phyloP scores from a whole-genome alignment of 345 rosid genomes.

The Murraya koenigii region DNA sequence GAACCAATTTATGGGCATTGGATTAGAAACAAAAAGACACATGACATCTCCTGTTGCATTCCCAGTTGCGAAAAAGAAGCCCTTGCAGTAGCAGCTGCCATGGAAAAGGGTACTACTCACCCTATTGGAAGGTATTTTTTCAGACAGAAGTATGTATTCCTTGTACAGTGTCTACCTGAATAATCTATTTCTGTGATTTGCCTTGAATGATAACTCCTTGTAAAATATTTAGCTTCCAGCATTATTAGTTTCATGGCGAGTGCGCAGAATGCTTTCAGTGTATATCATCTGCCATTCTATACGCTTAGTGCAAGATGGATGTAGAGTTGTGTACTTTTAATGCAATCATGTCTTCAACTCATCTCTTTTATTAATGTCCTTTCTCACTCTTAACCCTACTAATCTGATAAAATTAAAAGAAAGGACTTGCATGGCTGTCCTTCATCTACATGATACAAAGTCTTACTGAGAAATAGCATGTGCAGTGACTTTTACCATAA shows the following conservation, averaged over 20 bases:
- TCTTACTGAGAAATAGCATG: not conserved
- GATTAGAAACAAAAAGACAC: conserved; percentile 26
- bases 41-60: conserved; percentile 54
- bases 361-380: not conserved
- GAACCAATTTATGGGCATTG: conserved; percentile 93
- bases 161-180: not conserved
- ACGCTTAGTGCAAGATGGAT: not conserved
- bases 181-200: not conserved
- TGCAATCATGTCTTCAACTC: not conserved
- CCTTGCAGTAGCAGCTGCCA: conserved; percentile 97
- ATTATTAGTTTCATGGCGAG: not conserved
- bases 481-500: not conserved
- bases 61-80: conserved; percentile 97
- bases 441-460: not conserved
- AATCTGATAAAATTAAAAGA: not conserved
- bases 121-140: conserved; percentile 90
- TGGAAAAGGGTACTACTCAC: conserved; percentile 99
- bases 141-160: not conserved
- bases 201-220: not conserved
- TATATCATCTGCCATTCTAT: not conserved
- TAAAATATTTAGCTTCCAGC: not conserved
- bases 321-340: not conserved
- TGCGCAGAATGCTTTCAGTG: not conserved
- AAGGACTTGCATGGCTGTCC: not conserved
- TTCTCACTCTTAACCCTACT: not conserved